Evolutionary conservation across 2,329 filamentous ascomycete species (phyloP), one percentile per base, ranked within the genome.

Genomic region (Pseudopithomyces chartarum): DNA sequence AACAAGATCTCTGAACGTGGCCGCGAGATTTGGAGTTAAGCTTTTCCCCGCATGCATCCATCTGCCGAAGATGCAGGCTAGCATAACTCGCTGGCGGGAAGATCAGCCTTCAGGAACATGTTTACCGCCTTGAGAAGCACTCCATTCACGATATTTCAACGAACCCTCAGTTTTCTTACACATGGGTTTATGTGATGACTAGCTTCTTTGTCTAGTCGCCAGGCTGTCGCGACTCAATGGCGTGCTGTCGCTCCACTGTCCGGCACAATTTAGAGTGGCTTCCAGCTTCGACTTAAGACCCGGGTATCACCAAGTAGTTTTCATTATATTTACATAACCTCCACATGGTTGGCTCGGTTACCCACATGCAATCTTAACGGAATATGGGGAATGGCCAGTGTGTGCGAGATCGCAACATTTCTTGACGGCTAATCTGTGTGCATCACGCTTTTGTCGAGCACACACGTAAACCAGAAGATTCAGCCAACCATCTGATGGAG

Each of bases 11-110:
- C 57, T 58, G 53, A 53, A 22, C 36, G 52, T 22, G 46, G 52
- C 57, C 54, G 60, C 56, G 60, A 58, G 58, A 50, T 50, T 55
- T 52, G 52, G 34, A 65, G 58, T 54, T 56, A 70, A 70, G 68
- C 67, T 67, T 70, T 70, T 60, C 62, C 67, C 68, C 63, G 66
- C 66, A 66, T 70, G 61, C 64, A 64, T 59, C 23, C 52, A 68
- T 70, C 61, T 70, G 64, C 69, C 69, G 66, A 60, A 63, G 38
- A 61, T 56, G 38, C 58, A 61, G 54, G 46, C 60, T 56, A 49
- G 54, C 59, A 50, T 54, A 45, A 49, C 49, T 26, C 32, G 54
- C 23, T 42, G 52, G 57, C 68, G 55, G 29, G 52, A 51, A 53
- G 54, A 42, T 44, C 43, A 42, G 52, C 46, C 20, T 46, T 52